Evolutionary conservation across 2,329 filamentous ascomycete species (phyloP).

Genomic region (Lasiodiplodia theobromae): DNA sequence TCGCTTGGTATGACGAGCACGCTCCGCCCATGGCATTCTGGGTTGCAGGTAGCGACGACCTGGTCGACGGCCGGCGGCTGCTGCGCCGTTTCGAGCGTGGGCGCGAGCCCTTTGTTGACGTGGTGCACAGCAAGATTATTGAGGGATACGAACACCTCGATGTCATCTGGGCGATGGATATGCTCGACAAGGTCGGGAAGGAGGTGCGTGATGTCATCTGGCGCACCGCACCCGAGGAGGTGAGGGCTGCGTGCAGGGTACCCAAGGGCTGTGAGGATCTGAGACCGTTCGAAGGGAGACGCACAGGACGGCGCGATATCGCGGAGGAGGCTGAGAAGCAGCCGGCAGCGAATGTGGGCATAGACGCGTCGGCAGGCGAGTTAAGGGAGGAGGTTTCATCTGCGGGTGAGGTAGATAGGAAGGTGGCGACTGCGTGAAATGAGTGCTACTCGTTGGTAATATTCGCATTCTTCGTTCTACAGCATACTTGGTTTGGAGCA

Average conservation of each 20-base stretch:
- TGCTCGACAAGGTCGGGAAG: slow-evolving; percentile 79
- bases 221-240: slow-evolving; percentile 70
- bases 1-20: slow-evolving; percentile 81
- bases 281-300: slow-evolving; percentile 36
- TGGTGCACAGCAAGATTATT: slow-evolving; percentile 84
- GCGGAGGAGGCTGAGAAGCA: slow-evolving; percentile 30
- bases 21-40: slow-evolving; percentile 87
- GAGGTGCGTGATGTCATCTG: slow-evolving; percentile 85
- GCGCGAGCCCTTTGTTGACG: slow-evolving; percentile 78
- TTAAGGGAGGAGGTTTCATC: slow-evolving; percentile 39
- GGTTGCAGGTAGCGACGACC: slow-evolving; percentile 81
- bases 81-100: slow-evolving; percentile 76
- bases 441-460: not conserved
- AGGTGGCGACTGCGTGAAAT: slow-evolving; percentile 3
- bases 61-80: slow-evolving; percentile 82
- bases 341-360: slow-evolving; percentile 32
- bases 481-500: not conserved
- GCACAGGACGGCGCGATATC: not conserved
- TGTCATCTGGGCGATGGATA: slow-evolving; percentile 93
- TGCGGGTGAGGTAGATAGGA: not conserved
- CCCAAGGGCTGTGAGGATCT: slow-evolving; percentile 68
- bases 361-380: slow-evolving; percentile 42
- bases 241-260: slow-evolving; percentile 65
- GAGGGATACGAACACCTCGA: slow-evolving; percentile 92
- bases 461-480: not conserved